Base-by-base conservation (phyloP, 2,329 filamentous ascomycete genomes). In the Phyllosticta citriasiana region DNA sequence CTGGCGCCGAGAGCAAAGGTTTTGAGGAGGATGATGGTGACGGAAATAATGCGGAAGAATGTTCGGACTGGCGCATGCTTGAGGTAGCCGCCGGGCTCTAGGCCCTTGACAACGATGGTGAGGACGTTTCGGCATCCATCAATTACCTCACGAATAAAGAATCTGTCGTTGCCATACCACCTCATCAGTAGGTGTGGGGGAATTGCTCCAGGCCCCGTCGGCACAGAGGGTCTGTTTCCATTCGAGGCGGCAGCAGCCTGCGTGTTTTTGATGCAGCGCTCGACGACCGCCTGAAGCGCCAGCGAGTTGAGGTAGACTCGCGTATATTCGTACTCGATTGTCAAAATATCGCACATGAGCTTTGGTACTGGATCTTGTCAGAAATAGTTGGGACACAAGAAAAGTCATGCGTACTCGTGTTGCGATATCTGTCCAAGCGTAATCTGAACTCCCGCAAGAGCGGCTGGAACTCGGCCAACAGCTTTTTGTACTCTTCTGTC, bases 311-410 rank as follows among this genome's bases (percentile, higher is more conserved):
- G 84, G 71, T 97, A 97, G 57, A 97, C 88, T 68, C 93, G 85
- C 26, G 93, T 91, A 71, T 97, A 97, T 70, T 97, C 91, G 70
- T 94, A 97, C 76, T 99, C 94, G 66, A 97, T 97, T 7, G 85
- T 88, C 30, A 99, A 79, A 62, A 97, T 92, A 71, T 91, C 85
- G 54, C 81, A 79, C 76, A 87, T 84, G 61, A 82, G 77, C 16
- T 79, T 76, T 0, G 81, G 78, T 30, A 86, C 82, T 80, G 65
- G 61, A 27, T 2, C 4, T 47, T 6, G 24, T 61, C 35, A 61
- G 55, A 50, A 24, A 30, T 2, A 12, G 30, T 22, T 3, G 12
- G 12, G 19, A 52, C 27, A 14, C 30, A 12, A 14, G 25, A 16
- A 16, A 4, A 5, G 22, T 7, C 5, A 33, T 16, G 35, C 60